Conservation (phyloP, 176 grass and related monocot species). For the Bonia amplexicaulis region DNA sequence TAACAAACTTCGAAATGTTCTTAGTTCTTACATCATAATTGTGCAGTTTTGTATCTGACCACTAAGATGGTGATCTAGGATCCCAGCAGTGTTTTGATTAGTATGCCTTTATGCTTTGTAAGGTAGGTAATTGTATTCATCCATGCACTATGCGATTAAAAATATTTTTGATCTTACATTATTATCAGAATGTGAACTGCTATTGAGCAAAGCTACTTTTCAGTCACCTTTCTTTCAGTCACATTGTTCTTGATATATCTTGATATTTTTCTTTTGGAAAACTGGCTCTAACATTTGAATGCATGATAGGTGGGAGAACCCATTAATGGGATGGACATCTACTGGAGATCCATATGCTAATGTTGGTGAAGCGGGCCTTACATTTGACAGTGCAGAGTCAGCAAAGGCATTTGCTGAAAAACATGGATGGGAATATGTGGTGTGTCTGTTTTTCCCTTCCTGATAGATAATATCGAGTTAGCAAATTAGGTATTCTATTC, state of each 20-base stretch:
- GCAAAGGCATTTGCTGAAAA: slow-evolving; percentile 90
- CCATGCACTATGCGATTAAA: background rate
- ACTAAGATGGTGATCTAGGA: background rate
- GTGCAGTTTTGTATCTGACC: background rate
- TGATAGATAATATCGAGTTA: background rate
- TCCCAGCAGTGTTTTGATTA: background rate
- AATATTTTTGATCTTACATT: background rate
- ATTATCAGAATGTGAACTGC: background rate
- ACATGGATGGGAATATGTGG: slow-evolving; percentile 93
- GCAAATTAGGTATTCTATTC: slow-evolving; percentile 20
- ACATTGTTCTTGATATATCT: background rate
- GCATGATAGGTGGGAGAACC: slow-evolving; percentile 90
- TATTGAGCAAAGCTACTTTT: background rate
- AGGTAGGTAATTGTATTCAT: background rate
- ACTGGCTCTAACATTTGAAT: slow-evolving; percentile 23
- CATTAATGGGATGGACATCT: slow-evolving; percentile 99
- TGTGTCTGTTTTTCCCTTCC: slow-evolving; percentile 23
- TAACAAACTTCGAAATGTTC: background rate
- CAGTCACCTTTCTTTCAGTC: background rate
- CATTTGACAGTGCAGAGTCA: slow-evolving; percentile 74
- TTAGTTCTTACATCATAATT: background rate
- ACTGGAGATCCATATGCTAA: slow-evolving; percentile 97
- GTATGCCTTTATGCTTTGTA: background rate
- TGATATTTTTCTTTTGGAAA: background rate
- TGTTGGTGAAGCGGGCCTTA: slow-evolving; percentile 83